Evolutionary conservation across 495 filamentous ascomycete genomes (phyloP).

Genomic region (Penicillium paxilli): DNA sequence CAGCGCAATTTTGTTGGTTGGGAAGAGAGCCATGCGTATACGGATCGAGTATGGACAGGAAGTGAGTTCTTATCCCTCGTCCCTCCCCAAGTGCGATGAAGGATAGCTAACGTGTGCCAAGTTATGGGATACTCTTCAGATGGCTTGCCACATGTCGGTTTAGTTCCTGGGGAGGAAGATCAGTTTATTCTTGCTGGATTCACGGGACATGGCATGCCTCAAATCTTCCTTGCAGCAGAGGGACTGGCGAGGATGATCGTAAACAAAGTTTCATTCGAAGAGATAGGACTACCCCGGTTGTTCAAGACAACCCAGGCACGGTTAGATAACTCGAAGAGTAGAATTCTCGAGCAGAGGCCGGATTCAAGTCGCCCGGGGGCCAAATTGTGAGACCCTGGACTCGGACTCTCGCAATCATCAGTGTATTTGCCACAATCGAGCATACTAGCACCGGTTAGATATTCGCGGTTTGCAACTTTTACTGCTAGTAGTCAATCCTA

Average conservation of each 20-base stretch:
- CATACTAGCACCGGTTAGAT: no score
- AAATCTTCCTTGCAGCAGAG: constrained; percentile 45
- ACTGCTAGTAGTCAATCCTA: no score
- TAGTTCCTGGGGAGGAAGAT: constrained; percentile 40
- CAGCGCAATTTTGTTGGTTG: constrained; percentile 48
- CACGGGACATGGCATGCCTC: constrained; percentile 52
- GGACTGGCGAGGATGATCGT: constrained; percentile 45
- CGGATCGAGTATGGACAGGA: constrained; percentile 53
- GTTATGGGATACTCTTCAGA: constrained; percentile 45
- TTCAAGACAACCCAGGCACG: constrained; percentile 37
- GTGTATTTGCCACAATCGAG: no score
- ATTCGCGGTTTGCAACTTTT: no score
- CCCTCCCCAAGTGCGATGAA: neutral
- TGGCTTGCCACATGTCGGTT: constrained; percentile 43
- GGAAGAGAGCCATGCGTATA: constrained; percentile 44
- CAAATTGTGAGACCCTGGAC: constrained; percentile 15
- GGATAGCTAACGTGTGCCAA: constrained; percentile 10
- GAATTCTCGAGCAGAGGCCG: constrained; percentile 13
- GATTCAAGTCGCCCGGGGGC: neutral
- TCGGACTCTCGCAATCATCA: no score
- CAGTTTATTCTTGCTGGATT: constrained; percentile 50
- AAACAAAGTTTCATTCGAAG: constrained; percentile 29
- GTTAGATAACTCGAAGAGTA: constrained; percentile 24
- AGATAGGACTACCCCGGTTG: constrained; percentile 39
- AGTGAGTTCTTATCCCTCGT: constrained; percentile 35